Base-by-base conservation (phyloP, 495 filamentous ascomycete genomes). In the Penicillium canescens region DNA sequence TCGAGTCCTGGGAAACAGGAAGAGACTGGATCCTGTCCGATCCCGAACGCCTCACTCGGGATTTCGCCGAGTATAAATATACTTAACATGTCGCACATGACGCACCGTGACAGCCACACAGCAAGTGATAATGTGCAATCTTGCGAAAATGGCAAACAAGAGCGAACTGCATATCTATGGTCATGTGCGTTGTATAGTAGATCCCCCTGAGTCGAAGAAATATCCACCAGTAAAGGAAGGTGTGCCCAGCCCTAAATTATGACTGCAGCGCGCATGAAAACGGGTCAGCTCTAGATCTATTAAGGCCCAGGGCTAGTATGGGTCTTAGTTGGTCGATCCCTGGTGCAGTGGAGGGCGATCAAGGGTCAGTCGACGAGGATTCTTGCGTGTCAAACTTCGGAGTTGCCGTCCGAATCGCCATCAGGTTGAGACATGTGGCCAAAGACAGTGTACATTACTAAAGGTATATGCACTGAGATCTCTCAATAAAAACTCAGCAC, bases 241-340 rank as follows among this genome's bases (percentile, higher is more conserved):
- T 10, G 9, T 41, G 13, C 24, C 37, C 23, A 31, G 33, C 26
- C 16, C 7, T 50, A 50, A 40, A 28, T n/a, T 38, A 38, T 9
- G 13, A 12, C 21, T 33, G 42, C 13, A 45, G 21, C 16, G n/a
- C 34, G 26, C 18, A 18, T 11, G 20, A 45, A 10, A 44, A 46
- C 42, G 28, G 36, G 23, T 46, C 31, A 16, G 47, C 35, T 59
- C 57, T 60, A 52, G 57, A 60, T 38, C 43, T 31, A 16, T 9
- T 37, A 34, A 39, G 46, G 42, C 38, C 42, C 33, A 50, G 38
- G 36, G 42, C 28, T 36, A 26, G 24, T 35, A 42, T 46, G 46
- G 33, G 42, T 52, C 42, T 20, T 28, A 26, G 26, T 41, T 12
- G 35, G 54, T 10, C 42, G 54, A 57, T 57, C 48, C 14, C 9